These are phyloP conservation scores for Megacollybia platyphylla DNA, from an alignment of 1,284 basidiomycete species.

Conservation along the genomic window DNA sequence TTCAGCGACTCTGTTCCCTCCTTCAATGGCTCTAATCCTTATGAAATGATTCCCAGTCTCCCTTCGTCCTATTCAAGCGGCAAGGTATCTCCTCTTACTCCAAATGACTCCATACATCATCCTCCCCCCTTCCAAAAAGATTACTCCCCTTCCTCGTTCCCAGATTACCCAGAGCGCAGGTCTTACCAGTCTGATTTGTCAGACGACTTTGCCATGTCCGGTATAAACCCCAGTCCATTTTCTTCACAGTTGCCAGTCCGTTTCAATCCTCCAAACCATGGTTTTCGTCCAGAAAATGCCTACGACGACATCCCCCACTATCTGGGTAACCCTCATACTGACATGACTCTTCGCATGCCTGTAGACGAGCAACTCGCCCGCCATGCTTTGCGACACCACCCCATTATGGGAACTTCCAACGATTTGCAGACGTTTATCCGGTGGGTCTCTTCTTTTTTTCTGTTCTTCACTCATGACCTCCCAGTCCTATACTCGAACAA, in stretches of 20 bases:
- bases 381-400: conserved; percentile 46
- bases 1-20: conserved; percentile 46
- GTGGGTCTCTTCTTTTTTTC: conserved; percentile 22
- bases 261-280: conserved; percentile 49
- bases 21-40: conserved; percentile 40
- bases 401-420: conserved; percentile 45
- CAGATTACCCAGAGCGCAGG: conserved; percentile 46
- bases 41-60: conserved; percentile 52
- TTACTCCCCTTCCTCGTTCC: conserved; percentile 36
- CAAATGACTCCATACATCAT: conserved; percentile 41
- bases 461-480: conserved; percentile 10
- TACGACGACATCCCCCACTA: conserved; percentile 45
- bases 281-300: conserved; percentile 32
- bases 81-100: conserved; percentile 61
- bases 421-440: conserved; percentile 73
- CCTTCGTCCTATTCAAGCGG: conserved; percentile 50
- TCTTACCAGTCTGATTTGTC: conserved; percentile 44
- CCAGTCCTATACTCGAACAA: conserved; percentile 67
- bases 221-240: conserved; percentile 31
- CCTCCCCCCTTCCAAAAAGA: conserved; percentile 44
- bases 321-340: conserved; percentile 35
- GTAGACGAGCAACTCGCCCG: conserved; percentile 51
- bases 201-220: conserved; percentile 46
- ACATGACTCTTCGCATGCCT: conserved; percentile 46
- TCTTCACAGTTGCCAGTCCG: conserved; percentile 44